Percentiles rank a stretch among this genome's conserved stretches.
Evolutionary conservation across 164 flowering plant species (phyloP).

Genomic region (Stephania japonica): DNA sequence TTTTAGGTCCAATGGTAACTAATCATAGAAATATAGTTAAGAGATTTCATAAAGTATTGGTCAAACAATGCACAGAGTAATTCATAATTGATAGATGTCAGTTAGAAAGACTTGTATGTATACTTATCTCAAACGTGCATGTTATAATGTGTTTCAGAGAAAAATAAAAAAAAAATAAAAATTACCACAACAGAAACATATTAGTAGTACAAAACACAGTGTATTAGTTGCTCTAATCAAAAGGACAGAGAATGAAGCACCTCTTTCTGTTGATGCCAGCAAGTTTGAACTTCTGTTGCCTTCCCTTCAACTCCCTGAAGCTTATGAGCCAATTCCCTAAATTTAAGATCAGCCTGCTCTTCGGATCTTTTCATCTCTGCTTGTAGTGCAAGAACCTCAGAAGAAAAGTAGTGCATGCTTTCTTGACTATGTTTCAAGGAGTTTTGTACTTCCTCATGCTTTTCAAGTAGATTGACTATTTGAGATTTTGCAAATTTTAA

Average conservation of each 20-base stretch:
- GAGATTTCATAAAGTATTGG: background rate
- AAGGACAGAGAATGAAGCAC: conserved; percentile 24
- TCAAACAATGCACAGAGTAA: background rate
- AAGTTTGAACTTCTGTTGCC: conserved; percentile 31
- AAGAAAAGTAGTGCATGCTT: conserved; percentile 32
- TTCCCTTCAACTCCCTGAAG: conserved; percentile 31
- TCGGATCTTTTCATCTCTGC: conserved; percentile 36
- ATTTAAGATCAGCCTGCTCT: conserved; percentile 29
- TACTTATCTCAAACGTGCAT: background rate
- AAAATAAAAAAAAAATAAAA: background rate
- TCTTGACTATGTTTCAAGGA: conserved; percentile 34
- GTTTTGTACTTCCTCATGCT: conserved; percentile 50
- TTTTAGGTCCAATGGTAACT: no score
- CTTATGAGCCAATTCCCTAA: conserved; percentile 37
- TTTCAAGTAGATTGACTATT: conserved; percentile 42
- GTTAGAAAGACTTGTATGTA: background rate
- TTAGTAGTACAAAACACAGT: background rate
- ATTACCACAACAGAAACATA: conserved; percentile 1
- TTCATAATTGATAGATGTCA: no score
- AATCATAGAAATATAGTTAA: no score
- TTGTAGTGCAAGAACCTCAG: conserved; percentile 41
- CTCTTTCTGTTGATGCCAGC: conserved; percentile 52
- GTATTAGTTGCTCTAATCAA: background rate
- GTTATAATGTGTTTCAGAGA: background rate
- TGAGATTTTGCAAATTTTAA: conserved; percentile 56